Base-by-base conservation (phyloP, 352 stramenopile species). In the Phytophthora kernoviae region DNA sequence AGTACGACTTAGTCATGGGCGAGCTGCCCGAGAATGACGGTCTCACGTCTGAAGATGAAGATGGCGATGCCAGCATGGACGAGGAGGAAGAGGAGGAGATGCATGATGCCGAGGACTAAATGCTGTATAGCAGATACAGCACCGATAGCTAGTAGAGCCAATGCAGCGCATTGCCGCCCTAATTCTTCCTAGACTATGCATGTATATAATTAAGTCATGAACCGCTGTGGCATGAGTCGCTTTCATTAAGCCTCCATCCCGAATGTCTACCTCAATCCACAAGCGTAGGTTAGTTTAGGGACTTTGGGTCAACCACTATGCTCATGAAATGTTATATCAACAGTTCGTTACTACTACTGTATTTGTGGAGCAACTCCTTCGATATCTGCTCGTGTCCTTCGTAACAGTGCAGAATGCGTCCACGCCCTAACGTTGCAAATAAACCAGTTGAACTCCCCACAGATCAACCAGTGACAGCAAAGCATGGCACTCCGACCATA, bases 1-100 rank as follows among this genome's bases (percentile, higher is more conserved):
- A 94, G 73, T 94, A 79, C 62, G 85, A 94, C 52, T 67, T 91
- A n/a, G 68, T 92, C 22, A 84, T 91, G 66, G 85, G 85, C n/a
- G 73, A 87, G 54, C 54, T 92, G 40, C 82, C 84, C 0, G 85
- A 94, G 45, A 84, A 90, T 46, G 85, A 94, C 45, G 82, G 79
- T 2, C 73, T 91, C 26, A 90, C 84, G 15, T 91, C 81, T 8
- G 69, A 79, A 10, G 74, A 84, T 22, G 78, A 88, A 44, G 76
- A 84, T 1, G 75, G 77, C 5, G 66, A 70, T 11, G 72, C 58
- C 1, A 59, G 71, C 24, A 68, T 73, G 62, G 62, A 64, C 45
- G 64, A 82, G n/a, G 69, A 81, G 18, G 70, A 79, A 33, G 70
- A 79, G 34, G 65, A 77, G 39, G 69, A 87, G 11, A 75, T 50